Evolutionary conservation across 1,139 yeast genomes (phyloP).

Genomic region (Chernovozyma sophiae-reginae): DNA sequence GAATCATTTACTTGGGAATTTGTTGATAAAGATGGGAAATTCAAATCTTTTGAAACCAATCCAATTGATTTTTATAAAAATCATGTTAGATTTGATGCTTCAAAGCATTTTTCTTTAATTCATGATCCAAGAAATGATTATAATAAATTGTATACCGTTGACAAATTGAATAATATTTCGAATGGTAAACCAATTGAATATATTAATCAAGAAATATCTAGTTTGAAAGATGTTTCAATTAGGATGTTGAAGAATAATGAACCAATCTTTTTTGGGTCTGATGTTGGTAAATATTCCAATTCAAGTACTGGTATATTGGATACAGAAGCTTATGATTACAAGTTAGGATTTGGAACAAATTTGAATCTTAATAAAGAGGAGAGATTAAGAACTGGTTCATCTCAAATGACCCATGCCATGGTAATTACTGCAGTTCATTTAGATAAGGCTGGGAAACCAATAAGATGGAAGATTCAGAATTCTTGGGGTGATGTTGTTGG

Average conservation of each 20-base stretch:
- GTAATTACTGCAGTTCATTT: constrained; percentile 68
- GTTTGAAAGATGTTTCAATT: constrained; percentile 57
- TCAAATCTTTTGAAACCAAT: constrained; percentile 48
- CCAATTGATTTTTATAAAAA: constrained; percentile 61
- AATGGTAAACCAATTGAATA: constrained; percentile 68
- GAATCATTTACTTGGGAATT: constrained; percentile 71
- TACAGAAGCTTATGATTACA: constrained; percentile 60
- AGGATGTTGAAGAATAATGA: constrained; percentile 65
- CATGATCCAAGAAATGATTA: constrained; percentile 77
- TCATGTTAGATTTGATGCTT: constrained; percentile 49
- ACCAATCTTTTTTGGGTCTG: constrained; percentile 82
- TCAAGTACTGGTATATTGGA: constrained; percentile 62
- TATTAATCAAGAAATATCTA: constrained; percentile 59
- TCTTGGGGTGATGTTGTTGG: constrained; percentile 83
- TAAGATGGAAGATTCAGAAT: constrained; percentile 80
- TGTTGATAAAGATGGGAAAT: constrained; percentile 66
- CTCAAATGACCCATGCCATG: constrained; percentile 87
- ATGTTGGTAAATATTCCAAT: constrained; percentile 71
- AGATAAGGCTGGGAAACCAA: constrained; percentile 41
- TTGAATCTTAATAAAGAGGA: constrained; percentile 49
- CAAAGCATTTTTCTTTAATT: constrained; percentile 59
- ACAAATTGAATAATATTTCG: constrained; percentile 65
- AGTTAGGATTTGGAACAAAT: constrained; percentile 56
- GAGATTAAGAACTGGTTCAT: constrained; percentile 51
- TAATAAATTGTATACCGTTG: constrained; percentile 61